Conservation (phyloP, 106 monocot species). For the Allium sativum region DNA sequence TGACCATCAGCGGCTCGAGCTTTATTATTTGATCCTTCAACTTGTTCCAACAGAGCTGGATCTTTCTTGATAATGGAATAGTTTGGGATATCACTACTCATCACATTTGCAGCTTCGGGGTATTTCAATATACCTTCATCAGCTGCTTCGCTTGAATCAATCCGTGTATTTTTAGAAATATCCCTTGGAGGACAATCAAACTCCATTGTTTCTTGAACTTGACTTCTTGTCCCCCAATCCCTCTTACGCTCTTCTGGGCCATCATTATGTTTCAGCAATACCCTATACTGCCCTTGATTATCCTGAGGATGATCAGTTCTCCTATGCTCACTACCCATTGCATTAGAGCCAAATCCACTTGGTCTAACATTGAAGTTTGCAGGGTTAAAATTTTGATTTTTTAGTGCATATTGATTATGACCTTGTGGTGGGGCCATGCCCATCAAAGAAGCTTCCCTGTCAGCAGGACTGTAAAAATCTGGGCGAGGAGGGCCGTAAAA, state of each 20-base stretch:
- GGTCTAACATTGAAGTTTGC: constrained; percentile 17
- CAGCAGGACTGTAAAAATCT: constrained; percentile 16
- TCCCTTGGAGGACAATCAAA: not conserved
- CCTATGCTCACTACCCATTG: constrained; percentile 16
- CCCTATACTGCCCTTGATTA: constrained; percentile 34
- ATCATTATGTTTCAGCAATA: constrained; percentile 60
- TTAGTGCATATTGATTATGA: constrained; percentile 19
- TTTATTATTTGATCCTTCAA: constrained; percentile 48
- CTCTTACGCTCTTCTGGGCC: constrained; percentile 12
- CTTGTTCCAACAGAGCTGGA: constrained; percentile 43
- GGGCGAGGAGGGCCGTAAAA: constrained; percentile 38
- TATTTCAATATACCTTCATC: constrained; percentile 15
- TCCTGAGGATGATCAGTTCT: constrained; percentile 19
- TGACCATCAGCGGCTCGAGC: constrained; percentile 36
- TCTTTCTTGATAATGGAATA: constrained; percentile 36
- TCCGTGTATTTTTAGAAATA: not conserved
- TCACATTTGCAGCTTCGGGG: constrained; percentile 3
- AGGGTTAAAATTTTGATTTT: constrained; percentile 15
- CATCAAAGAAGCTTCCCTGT: constrained; percentile 13
- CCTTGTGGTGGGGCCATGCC: constrained; percentile 20
- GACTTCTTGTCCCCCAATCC: not conserved
- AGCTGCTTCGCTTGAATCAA: constrained; percentile 10
- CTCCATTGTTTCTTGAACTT: constrained; percentile 4
- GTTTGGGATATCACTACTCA: constrained; percentile 8
- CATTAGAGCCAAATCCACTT: constrained; percentile 12